Evolutionary conservation across 139 green algal species (phyloP).

Genomic region (Chlorella ohadii): DNA sequence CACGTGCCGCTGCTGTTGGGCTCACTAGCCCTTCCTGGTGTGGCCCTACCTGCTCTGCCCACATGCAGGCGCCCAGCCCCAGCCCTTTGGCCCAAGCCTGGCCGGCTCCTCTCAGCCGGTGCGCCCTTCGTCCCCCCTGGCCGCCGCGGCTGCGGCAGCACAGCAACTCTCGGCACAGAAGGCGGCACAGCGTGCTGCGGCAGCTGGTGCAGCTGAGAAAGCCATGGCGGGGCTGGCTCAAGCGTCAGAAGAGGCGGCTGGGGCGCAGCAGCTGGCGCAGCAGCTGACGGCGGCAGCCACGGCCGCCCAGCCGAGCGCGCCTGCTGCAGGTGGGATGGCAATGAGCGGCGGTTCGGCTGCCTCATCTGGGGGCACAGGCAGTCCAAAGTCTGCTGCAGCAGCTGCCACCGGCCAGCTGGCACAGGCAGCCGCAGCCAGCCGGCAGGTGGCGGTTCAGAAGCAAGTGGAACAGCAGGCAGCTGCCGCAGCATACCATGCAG

Average conservation of each 20-base stretch:
- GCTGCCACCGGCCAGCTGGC: slow-evolving; percentile 1
- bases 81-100: neutral
- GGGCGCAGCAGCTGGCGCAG: slow-evolving; percentile 5
- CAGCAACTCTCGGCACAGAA: slow-evolving; percentile 25
- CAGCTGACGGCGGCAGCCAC: neutral
- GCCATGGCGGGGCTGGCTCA: neutral
- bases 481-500: neutral
- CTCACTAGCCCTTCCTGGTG: too few relatives aligned
- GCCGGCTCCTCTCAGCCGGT: neutral
- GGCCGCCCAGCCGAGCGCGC: neutral
- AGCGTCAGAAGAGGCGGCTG: neutral
- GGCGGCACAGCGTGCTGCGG: neutral
- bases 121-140: neutral
- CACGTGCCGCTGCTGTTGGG: too few relatives aligned
- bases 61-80: neutral
- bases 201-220: neutral
- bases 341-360: neutral
- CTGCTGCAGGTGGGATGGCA: neutral
- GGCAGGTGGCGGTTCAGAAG: slow-evolving; percentile 18
- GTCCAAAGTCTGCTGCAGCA: neutral
- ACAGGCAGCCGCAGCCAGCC: slow-evolving; percentile 4
- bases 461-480: neutral
- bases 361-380: neutral
- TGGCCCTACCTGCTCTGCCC: too few relatives aligned
- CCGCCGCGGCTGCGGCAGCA: neutral